These are phyloP conservation scores for Asterochloris sp. DNA, from an alignment of 139 green algal species.

Conservation along the genomic window DNA sequence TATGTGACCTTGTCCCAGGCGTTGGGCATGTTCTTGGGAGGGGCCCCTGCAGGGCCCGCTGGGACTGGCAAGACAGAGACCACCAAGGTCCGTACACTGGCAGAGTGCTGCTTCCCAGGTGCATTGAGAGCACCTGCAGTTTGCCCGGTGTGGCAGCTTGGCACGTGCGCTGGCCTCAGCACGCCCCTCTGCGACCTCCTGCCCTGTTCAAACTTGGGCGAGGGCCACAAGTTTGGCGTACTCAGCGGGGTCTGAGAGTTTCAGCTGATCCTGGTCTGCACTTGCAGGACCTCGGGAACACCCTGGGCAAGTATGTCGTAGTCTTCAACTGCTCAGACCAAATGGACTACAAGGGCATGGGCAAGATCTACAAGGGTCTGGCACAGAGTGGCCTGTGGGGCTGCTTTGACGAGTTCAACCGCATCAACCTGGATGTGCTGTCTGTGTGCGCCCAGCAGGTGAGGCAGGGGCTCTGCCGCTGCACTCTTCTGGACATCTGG, in stretches of 20 bases:
- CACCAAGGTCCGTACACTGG: constrained; percentile 64
- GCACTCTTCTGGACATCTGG: too few relatives aligned
- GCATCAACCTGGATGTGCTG: constrained; percentile 97
- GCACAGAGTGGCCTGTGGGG: constrained; percentile 93
- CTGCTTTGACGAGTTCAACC: constrained; percentile 98
- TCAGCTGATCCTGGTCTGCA: not conserved
- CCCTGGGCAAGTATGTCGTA: constrained; percentile 95
- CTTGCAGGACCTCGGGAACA: constrained; percentile 79
- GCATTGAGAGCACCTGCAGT: too few relatives aligned
- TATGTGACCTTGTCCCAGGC: constrained; percentile 95
- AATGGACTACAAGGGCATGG: constrained; percentile 96
- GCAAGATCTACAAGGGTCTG: constrained; percentile 97
- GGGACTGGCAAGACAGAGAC: constrained; percentile 92
- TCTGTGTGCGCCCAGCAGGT: constrained; percentile 94
- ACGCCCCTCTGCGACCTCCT: too few relatives aligned
- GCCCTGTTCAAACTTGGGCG: too few relatives aligned
- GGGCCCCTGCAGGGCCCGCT: constrained; percentile 89
- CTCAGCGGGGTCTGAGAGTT: too few relatives aligned
- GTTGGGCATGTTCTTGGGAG: constrained; percentile 94
- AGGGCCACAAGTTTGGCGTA: too few relatives aligned
- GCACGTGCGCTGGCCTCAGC: too few relatives aligned
- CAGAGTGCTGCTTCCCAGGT: too few relatives aligned
- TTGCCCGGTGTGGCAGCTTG: too few relatives aligned
- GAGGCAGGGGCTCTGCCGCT: too few relatives aligned
- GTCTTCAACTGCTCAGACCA: constrained; percentile 99